These are phyloP conservation scores for Gonium pectorale DNA, from an alignment of 139 green algal species.

Conservation along the genomic window DNA sequence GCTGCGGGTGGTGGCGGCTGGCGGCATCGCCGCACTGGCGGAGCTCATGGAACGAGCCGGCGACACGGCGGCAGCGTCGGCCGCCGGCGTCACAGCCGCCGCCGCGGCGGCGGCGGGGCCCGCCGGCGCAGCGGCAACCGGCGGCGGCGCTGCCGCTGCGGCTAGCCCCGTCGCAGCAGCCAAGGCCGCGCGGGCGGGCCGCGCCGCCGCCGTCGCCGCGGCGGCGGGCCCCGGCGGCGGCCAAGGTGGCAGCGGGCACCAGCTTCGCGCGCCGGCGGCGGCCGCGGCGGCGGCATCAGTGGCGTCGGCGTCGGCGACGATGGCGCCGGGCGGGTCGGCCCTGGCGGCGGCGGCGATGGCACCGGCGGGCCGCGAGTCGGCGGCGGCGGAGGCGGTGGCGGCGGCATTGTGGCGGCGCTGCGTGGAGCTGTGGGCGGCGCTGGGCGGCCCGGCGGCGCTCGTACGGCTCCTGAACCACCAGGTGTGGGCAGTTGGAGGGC, in stretches of 20 bases:
- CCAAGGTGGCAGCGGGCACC: too few relatives aligned
- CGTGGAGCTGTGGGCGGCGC: slow-evolving; percentile 13
- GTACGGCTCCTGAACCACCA: slow-evolving; percentile 18
- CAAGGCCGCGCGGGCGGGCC: neutral
- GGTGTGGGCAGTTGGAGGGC: too few relatives aligned
- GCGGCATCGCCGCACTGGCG: neutral
- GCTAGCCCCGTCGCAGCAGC: too few relatives aligned
- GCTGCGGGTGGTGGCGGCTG: neutral
- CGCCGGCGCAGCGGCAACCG: neutral
- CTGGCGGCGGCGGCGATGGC: neutral
- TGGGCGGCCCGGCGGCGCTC: slow-evolving; percentile 10
- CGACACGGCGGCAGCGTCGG: neutral
- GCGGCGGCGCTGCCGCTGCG: neutral
- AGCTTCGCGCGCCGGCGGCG: too few relatives aligned
- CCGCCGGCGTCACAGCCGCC: neutral
- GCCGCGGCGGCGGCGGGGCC: neutral
- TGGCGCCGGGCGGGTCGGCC: neutral
- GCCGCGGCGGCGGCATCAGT: neutral
- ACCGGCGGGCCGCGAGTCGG: neutral
- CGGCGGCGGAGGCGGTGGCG: neutral
- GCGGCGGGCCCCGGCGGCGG: neutral
- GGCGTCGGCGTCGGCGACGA: neutral
- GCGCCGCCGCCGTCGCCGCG: neutral
- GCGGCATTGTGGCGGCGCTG: slow-evolving; percentile 1
- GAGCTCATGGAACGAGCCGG: neutral